Conservation (phyloP, 495 filamentous ascomycete genomes). For the Xylaria nigripes region DNA sequence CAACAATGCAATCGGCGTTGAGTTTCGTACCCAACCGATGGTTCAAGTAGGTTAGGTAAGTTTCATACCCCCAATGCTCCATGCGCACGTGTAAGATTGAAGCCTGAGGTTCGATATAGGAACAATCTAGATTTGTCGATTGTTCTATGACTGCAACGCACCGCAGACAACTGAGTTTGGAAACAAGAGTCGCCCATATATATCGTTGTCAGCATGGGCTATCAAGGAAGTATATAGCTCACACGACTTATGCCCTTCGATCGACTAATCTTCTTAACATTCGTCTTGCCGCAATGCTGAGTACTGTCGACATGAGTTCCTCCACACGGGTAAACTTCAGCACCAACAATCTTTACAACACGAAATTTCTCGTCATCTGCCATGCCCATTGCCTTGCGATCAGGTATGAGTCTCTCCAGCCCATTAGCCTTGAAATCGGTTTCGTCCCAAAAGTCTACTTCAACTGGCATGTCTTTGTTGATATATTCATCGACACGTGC, state of each 20-base stretch:
- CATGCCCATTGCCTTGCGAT: conserved; percentile 34
- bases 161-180: neutral
- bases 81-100: conserved; percentile 1
- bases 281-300: conserved; percentile 43
- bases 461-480: conserved; percentile 41
- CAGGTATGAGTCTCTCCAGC: conserved; percentile 43
- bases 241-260: conserved; percentile 48
- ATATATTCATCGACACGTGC: conserved; percentile 43
- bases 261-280: conserved; percentile 53
- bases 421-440: conserved; percentile 39
- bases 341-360: conserved; percentile 50
- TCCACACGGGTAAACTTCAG: conserved; percentile 55
- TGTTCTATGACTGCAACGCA: neutral
- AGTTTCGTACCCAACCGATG: neutral
- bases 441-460: conserved; percentile 53
- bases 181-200: neutral
- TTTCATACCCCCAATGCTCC: neutral
- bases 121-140: neutral
- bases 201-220: neutral
- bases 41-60: neutral
- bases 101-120: neutral
- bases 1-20: neutral
- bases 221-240: conserved; percentile 39
- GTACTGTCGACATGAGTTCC: conserved; percentile 55
- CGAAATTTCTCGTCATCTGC: conserved; percentile 40